Conservation (phyloP, 1,139 yeast species). For the Chernovozyma aurita region DNA sequence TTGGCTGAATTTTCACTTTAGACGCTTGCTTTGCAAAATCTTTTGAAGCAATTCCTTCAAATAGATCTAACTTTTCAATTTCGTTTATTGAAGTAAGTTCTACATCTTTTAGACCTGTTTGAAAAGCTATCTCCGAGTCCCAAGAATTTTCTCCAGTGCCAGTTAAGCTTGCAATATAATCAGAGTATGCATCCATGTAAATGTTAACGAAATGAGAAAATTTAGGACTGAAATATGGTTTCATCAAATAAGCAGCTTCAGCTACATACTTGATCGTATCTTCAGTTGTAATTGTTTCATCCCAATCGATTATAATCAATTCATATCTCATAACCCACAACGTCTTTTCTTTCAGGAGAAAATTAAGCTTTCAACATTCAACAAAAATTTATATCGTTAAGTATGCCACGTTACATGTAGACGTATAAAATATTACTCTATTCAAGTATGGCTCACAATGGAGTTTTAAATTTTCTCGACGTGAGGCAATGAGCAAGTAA, state of each 20-base stretch:
- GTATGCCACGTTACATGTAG: no score
- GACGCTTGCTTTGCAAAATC: constrained; percentile 32
- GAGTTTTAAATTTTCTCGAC: no score
- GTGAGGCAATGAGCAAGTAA: no score
- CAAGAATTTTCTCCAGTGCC: neutral
- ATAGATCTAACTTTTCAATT: constrained; percentile 36
- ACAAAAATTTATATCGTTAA: no score
- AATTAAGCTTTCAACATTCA: no score
- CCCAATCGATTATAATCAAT: constrained; percentile 58
- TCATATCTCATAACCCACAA: no score
- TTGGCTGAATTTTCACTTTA: constrained; percentile 36
- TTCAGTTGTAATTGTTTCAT: constrained; percentile 57
- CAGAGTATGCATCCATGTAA: constrained; percentile 37
- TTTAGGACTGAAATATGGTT: constrained; percentile 32
- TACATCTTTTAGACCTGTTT: constrained; percentile 38
- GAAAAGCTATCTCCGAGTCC: constrained; percentile 38
- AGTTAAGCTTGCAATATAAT: constrained; percentile 14
- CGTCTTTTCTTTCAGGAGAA: no score
- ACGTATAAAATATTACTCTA: no score
- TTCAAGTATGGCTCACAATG: no score
- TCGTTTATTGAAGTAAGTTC: constrained; percentile 51
- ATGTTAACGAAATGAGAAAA: constrained; percentile 44
- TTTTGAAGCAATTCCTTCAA: constrained; percentile 35
- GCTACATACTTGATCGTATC: constrained; percentile 58
- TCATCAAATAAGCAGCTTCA: constrained; percentile 40